Base-by-base conservation (phyloP, 2,329 filamentous ascomycete genomes). In the Fusarium citri region DNA sequence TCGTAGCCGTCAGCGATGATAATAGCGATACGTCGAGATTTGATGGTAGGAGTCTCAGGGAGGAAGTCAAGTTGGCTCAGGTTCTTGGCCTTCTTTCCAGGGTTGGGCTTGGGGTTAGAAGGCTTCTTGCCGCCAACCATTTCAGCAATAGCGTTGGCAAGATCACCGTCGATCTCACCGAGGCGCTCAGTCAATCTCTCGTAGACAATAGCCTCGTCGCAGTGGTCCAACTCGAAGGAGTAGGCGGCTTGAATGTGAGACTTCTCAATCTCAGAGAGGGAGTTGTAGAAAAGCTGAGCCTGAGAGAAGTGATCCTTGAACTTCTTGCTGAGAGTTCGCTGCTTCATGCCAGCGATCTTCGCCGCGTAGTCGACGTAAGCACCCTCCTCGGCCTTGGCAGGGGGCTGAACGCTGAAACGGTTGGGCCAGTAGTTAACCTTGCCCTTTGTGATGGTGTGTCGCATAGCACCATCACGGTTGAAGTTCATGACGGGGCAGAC, bases 271-370 rank as follows among this genome's bases (percentile, higher is more conserved):
- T 85, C 80, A 0, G 88, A 87, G 71, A 95, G 79, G 18, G 91
- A 94, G 82, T 95, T 95, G 82, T 89, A 95, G 82, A 96, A 96
- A 3, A 95, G 83, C 76, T 94, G 92, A 0, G 93, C 92, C 78
- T 96, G 93, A 51, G 87, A 90, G 79, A 88, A 88, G 77, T 95
- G 92, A 66, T 96, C 92, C 68, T 85, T 86, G 84, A 95, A 95
- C 81, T 95, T 95, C 71, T 85, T 85, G 68, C 89, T 92, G 75
- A 87, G 84, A 8, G 90, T 82, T 14, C 93, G 88, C 20, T 85
- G 82, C 82, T 96, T 95, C 76, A 92, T 89, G 5, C 92, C 92
- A 7, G 82, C 83, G 2, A 92, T 80, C 78, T 89, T 91, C 64
- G 88, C 82, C 0, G 80, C 81, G 0, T 89, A 91, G 48, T 94